Base-by-base conservation (phyloP, 225 moss, liverwort and hornwort species). In the Bryoerythrophyllum caledonicum region DNA sequence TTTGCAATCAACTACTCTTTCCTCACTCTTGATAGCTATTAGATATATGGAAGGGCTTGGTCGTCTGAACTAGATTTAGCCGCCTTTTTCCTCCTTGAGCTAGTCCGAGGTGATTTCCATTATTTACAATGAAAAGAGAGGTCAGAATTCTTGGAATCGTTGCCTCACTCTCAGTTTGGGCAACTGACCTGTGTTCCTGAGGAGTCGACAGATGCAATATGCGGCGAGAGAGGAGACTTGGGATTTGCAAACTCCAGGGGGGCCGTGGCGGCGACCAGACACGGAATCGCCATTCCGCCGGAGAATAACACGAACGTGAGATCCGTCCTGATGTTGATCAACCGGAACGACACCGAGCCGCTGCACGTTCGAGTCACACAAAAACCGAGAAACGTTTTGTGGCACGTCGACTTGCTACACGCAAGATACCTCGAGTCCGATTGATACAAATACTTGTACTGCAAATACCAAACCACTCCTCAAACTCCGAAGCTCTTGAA, bases 281-380 rank as follows among this genome's bases (percentile, higher is more conserved):
- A 91, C 7, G 91, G 88, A 17, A 51, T 14, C 15, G n/a, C 32
- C 59, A 91, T 62, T 10, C 88, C 91, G 13, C 82, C 82, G n/a
- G 84, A 48, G 74, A 91, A 84, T 15, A 88, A 30, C 43, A 88
- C 78, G 67, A 91, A 91, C 40, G 15, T 49, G 17, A 91, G 14
- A 51, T 86, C 71, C 4, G 71, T 88, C 19, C 91, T 71, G 63
- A 91, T 86, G 74, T 91, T 91, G 79, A 91, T 91, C 74, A 91
- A 24, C 3, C 91, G 88, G 77, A 91, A 91, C 37, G 83, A 82
- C 71, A 88, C 78, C 37, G 86, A 76, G 17, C 71, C 88, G 23
- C 74, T 81, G 75, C 91, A 91, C 24, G 90, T 84, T 23, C 68
- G 80, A 52, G 60, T 23, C 30, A 63, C 13, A 59, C 86, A 88